Evolutionary conservation across 352 stramenopile genomes (phyloP).

Genomic region (Phytophthora agathidicida): DNA sequence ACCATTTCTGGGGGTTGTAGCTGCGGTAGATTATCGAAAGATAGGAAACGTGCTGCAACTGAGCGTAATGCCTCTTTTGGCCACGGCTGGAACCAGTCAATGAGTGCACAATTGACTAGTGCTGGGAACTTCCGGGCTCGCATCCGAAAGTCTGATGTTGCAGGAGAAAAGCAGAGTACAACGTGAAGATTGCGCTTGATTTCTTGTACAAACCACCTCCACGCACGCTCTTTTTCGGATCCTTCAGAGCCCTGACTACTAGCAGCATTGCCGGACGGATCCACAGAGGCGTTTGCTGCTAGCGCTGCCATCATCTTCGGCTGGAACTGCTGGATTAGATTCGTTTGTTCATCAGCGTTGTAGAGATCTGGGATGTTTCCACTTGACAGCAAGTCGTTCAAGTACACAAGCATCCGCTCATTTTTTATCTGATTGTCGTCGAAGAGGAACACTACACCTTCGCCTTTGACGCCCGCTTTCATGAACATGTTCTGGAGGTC

Average conservation of each 20-base stretch:
- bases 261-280: slow-evolving; percentile 2
- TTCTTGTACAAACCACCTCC: slow-evolving; percentile 91
- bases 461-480: slow-evolving; percentile 92
- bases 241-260: slow-evolving; percentile 25
- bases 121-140: slow-evolving; percentile 94
- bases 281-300: slow-evolving; percentile 17
- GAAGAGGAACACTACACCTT: slow-evolving; percentile 92
- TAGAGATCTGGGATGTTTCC: slow-evolving; percentile 95
- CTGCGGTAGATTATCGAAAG: slow-evolving; percentile 32
- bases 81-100: slow-evolving; percentile 95
- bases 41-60: slow-evolving; percentile 88
- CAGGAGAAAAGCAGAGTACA: slow-evolving; percentile 94
- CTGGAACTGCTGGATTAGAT: slow-evolving; percentile 88
- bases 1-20: slow-evolving; percentile 28
- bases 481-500: slow-evolving; percentile 93
- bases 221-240: slow-evolving; percentile 92
- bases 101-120: slow-evolving; percentile 93
- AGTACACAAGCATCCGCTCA: slow-evolving; percentile 94
- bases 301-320: slow-evolving; percentile 84
- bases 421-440: slow-evolving; percentile 95
- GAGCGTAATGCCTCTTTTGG: slow-evolving; percentile 91
- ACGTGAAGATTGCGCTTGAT: slow-evolving; percentile 95
- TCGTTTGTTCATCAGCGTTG: slow-evolving; percentile 90
- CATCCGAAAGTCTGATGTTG: slow-evolving; percentile 88
- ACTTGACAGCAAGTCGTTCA: slow-evolving; percentile 94